A percentile compares a stretch with the other conserved stretches of the same genome.
Evolutionary conservation across 805 yeast genomes (phyloP).

Genomic region (Metschnikowia cerradonensis): DNA sequence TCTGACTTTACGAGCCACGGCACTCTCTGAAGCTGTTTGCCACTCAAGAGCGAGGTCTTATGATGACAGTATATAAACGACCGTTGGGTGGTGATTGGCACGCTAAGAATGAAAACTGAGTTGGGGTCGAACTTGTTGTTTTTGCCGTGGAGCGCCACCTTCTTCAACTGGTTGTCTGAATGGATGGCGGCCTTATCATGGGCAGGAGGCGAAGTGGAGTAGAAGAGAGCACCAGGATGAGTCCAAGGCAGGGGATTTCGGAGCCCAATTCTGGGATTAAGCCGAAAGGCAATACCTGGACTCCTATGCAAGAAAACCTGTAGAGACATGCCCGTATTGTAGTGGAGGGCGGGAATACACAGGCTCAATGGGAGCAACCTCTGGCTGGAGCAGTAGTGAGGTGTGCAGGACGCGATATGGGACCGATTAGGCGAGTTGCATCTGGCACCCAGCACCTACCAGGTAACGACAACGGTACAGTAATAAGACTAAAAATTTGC

Average conservation of each 20-base stretch:
- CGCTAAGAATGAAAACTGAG: constrained; percentile 58
- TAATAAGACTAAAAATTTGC: too few species aligned
- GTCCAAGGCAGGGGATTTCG: not conserved
- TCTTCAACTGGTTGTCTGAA: not conserved
- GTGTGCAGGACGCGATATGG: not conserved
- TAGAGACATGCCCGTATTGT: not conserved
- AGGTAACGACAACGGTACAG: too few species aligned
- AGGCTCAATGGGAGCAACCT: not conserved
- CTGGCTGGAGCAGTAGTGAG: not conserved
- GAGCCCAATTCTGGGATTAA: not conserved
- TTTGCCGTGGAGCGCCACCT: not conserved
- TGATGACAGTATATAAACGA: constrained; percentile 70
- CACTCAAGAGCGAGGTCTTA: constrained; percentile 26
- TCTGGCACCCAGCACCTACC: too few species aligned
- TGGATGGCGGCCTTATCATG: not conserved
- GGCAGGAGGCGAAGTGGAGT: not conserved
- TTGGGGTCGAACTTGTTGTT: constrained; percentile 21
- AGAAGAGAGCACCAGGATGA: not conserved
- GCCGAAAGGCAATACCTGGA: not conserved
- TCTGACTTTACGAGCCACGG: constrained; percentile 42
- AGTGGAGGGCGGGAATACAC: not conserved
- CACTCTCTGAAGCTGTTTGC: constrained; percentile 23
- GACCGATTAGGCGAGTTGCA: not conserved
- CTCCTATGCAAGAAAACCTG: not conserved
- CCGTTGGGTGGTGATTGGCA: constrained; percentile 64